A percentile compares a stretch with the other conserved stretches of the same genome.
Conservation (phyloP, 176 grass and related monocot species). For the Musa acuminata region DNA sequence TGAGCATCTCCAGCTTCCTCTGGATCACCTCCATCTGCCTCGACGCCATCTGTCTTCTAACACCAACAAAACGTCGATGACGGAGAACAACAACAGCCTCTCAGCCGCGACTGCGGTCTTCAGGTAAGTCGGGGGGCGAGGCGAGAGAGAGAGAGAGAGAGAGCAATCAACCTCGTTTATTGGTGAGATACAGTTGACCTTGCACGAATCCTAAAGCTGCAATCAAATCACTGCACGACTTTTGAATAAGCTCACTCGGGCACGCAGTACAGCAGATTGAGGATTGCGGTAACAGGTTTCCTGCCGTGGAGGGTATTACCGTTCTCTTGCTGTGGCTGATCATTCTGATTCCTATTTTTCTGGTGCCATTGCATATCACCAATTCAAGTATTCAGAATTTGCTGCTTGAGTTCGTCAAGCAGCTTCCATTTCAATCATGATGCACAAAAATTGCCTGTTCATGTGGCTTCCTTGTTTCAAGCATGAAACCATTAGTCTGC, state of each 20-base stretch:
- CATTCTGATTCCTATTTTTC: neutral
- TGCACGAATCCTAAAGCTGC: too few species aligned
- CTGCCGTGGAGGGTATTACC: too few species aligned
- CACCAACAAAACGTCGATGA: too few species aligned
- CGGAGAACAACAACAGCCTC: too few species aligned
- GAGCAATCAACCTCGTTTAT: neutral
- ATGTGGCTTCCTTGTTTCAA: conserved; percentile 15
- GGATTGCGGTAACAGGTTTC: too few species aligned
- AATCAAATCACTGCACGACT: too few species aligned
- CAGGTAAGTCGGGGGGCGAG: too few species aligned
- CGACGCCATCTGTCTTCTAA: conserved; percentile 53
- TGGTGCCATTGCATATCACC: too few species aligned
- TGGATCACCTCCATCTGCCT: conserved; percentile 99
- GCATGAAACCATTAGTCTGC: conserved; percentile 47
- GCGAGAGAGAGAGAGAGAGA: neutral
- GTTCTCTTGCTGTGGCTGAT: too few species aligned
- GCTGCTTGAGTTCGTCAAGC: neutral
- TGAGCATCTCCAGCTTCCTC: conserved; percentile 69
- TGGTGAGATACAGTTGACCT: too few species aligned
- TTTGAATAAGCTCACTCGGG: too few species aligned
- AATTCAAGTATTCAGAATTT: neutral
- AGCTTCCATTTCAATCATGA: neutral
- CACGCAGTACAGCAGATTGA: too few species aligned
- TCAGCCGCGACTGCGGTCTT: neutral
- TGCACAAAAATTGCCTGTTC: neutral